phyloP scores from a whole-genome alignment of 2,329 filamentous ascomycete species.

The Phialophora chinensis region DNA sequence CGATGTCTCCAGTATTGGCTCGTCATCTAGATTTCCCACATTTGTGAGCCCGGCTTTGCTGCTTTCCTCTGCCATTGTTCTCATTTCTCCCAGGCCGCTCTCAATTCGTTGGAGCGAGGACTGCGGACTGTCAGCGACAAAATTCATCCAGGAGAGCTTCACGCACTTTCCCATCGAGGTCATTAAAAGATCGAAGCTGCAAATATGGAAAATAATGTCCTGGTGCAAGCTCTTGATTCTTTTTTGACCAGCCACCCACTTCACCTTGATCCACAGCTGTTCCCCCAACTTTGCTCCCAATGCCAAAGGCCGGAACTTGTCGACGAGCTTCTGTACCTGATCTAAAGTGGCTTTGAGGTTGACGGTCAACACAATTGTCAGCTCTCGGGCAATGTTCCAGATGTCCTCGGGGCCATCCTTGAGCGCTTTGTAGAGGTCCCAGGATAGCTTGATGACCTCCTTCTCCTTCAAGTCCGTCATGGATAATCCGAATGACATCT shows the following conservation, averaged over 20 bases:
- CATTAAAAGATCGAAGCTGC: constrained; percentile 15
- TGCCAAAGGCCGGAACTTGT: constrained; percentile 14
- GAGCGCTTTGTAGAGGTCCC: constrained; percentile 7
- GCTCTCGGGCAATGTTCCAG: constrained; percentile 10
- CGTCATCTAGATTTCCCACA: not conserved
- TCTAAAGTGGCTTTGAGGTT: constrained; percentile 12
- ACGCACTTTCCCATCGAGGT: constrained; percentile 16
- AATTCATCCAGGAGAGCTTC: not conserved
- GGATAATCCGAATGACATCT: constrained; percentile 12
- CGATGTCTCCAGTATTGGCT: not conserved
- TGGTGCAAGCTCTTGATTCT: constrained; percentile 13
- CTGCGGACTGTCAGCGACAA: not conserved
- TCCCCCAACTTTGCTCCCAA: not conserved
- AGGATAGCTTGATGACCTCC: constrained; percentile 19
- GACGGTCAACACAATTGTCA: constrained; percentile 12
- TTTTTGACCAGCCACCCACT: not conserved
- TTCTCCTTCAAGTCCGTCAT: constrained; percentile 13
- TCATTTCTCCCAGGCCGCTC: not conserved
- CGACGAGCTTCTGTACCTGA: constrained; percentile 14
- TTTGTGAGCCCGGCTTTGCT: not conserved
- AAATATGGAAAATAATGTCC: constrained; percentile 8
- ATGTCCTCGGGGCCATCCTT: constrained; percentile 18
- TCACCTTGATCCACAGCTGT: constrained; percentile 4
- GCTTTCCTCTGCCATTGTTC: not conserved
- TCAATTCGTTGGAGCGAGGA: constrained; percentile 1